Conservation (phyloP, 2,329 filamentous ascomycete genomes). For the Fusarium avenaceum region DNA sequence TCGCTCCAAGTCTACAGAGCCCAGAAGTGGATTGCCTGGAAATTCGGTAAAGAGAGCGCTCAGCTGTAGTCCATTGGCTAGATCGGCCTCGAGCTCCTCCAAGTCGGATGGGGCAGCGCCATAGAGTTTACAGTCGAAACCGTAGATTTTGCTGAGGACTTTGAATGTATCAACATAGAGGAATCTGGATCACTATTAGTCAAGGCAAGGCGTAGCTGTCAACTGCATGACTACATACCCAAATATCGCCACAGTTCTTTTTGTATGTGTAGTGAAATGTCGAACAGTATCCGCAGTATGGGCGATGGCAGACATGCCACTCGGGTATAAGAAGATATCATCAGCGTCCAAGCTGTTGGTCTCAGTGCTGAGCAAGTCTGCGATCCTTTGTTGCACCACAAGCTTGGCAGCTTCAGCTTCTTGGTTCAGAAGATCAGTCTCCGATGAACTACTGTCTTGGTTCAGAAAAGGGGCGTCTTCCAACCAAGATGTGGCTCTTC, state of each 20-base stretch:
- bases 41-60: conserved; percentile 64
- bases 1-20: conserved; percentile 48
- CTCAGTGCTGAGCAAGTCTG: conserved; percentile 37
- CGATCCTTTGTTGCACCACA: conserved; percentile 37
- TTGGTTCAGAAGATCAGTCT: not conserved
- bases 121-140: conserved; percentile 58
- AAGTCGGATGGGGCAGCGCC: conserved; percentile 58
- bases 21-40: conserved; percentile 52
- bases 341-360: conserved; percentile 13
- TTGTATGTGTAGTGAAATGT: not conserved
- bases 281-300: conserved; percentile 39
- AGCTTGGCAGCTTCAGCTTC: conserved; percentile 26
- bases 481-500: conserved; percentile 47
- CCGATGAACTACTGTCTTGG: not conserved
- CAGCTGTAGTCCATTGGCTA: conserved; percentile 55
- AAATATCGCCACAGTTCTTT: conserved; percentile 45
- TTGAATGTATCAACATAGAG: conserved; percentile 52
- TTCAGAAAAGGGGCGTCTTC: conserved; percentile 42
- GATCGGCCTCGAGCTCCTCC: conserved; percentile 55
- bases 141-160: conserved; percentile 47
- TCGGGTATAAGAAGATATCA: conserved; percentile 64
- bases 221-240: conserved; percentile 36
- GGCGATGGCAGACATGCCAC: conserved; percentile 66
- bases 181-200: conserved; percentile 39
- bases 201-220: not conserved